phyloP scores from a whole-genome alignment of 352 stramenopile species.

The Phytophthora macrochlamydospora region DNA sequence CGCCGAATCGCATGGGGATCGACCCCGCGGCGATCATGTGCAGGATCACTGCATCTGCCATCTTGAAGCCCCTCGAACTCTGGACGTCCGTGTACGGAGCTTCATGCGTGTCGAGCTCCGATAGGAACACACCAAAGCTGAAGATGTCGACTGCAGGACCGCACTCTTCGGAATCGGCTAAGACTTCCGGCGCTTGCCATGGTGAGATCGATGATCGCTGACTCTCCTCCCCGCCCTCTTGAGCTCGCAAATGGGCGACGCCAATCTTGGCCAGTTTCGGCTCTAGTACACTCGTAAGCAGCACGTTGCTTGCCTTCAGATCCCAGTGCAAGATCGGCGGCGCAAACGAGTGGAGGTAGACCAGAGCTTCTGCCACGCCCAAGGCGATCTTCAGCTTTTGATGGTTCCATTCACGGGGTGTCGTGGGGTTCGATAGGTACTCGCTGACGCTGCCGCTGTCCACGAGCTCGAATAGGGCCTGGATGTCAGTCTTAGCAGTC shows the following conservation, averaged over 20 bases:
- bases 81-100: conserved; percentile 41
- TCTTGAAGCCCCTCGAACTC: conserved; percentile 18
- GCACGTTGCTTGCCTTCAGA: conserved; percentile 60
- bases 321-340: conserved; percentile 57
- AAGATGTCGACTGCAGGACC: conserved; percentile 41
- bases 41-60: conserved; percentile 44
- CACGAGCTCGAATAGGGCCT: conserved; percentile 73
- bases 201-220: conserved; percentile 19
- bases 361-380: conserved; percentile 54
- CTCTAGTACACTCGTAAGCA: conserved; percentile 36
- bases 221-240: conserved; percentile 9
- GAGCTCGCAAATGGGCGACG: conserved; percentile 9
- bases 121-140: conserved; percentile 45
- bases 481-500: conserved; percentile 54
- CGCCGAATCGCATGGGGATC: conserved; percentile 33
- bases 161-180: conserved; percentile 33
- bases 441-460: conserved; percentile 51
- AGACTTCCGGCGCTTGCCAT: conserved; percentile 51
- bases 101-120: conserved; percentile 48
- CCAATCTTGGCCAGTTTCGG: conserved; percentile 36
- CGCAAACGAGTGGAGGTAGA: conserved; percentile 62
- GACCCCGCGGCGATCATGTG: conserved; percentile 38
- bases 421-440: conserved; percentile 32
- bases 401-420: conserved; percentile 37
- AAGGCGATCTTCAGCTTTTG: conserved; percentile 44